Evolutionary conservation across 495 filamentous ascomycete species (phyloP), one percentile per base, ranked within the genome.

Genomic region (Penicillium ochrochloron): DNA sequence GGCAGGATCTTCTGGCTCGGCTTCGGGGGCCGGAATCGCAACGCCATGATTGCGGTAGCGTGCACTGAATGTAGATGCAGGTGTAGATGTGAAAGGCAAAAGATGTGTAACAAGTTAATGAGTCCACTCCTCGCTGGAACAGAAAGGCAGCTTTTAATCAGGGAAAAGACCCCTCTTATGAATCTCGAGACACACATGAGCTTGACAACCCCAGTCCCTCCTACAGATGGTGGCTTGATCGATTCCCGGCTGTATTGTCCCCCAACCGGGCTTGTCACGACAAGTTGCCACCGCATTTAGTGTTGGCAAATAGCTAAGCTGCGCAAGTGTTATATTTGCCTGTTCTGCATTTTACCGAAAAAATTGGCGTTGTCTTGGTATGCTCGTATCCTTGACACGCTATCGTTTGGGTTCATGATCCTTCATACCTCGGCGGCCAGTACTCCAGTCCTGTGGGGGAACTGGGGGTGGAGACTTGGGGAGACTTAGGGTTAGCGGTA

Each of bases 1-100:
- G 51, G 51, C 2, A 54, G 3, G 51, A 54, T 29, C 29, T 25
- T 54, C n/a, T 54, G 51, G 14, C 14, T 19, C 19, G 19, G 15
- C 27, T 54, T 54, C n/a, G 51, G 51, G 25, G 51, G 51, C 23
- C 51, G 15, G 51, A 54, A 54, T 54, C 51, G 51, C 5, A 54
- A 54, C 29, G 27, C 51, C 51, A 54, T 54, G 31, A 19, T 33
- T 17, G 51, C 51, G 51, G n/a, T 5, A 2, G 25, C 14, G 9
- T 14, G 21, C 5, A 11, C 21, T 5, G 14, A 6, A 51, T 14
- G 2, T 5, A 3, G 14, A 50, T 12, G 12, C 11, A 23, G 46
- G 11, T 51, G 46, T 11, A 29, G 25, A 12, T 27, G 21, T 15
- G 46, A 25, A 15, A 11, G 10, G 4, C 5, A 25, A 23, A 10